Conservation (phyloP, 495 filamentous ascomycete genomes). For the Penicillium goetzii region DNA sequence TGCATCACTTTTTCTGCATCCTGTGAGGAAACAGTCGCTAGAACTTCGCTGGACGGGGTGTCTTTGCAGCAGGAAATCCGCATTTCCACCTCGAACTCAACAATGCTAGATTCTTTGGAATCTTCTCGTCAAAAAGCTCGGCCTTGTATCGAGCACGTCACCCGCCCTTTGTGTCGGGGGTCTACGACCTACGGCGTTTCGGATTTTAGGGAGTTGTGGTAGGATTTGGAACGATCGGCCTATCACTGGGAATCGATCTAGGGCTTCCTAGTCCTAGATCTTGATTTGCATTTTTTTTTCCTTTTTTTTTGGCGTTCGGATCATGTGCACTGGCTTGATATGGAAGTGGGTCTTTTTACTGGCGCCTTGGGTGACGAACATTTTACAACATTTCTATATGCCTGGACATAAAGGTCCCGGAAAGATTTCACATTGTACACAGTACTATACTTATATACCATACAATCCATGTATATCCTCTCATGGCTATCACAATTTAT, state of each 20-base stretch:
- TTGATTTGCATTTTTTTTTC: constrained; percentile 19
- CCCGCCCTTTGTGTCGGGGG: background rate
- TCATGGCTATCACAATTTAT: constrained; percentile 7
- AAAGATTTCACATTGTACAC: constrained; percentile 22
- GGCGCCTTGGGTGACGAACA: constrained; percentile 14
- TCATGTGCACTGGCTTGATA: constrained; percentile 28
- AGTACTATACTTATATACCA: constrained; percentile 17
- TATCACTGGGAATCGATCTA: background rate
- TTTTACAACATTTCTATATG: constrained; percentile 2
- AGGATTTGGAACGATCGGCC: constrained; percentile 1
- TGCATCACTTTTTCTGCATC: background rate
- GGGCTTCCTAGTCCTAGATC: constrained; percentile 7
- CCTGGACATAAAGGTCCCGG: constrained; percentile 1
- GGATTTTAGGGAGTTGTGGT: constrained; percentile 12
- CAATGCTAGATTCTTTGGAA: background rate
- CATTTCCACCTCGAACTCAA: background rate
- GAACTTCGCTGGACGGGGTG: background rate
- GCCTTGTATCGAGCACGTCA: background rate
- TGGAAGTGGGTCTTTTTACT: constrained; percentile 17
- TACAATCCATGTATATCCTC: constrained; percentile 15
- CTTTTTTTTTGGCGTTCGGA: constrained; percentile 23
- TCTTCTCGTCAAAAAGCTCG: background rate
- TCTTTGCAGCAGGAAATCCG: background rate
- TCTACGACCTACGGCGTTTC: constrained; percentile 3
- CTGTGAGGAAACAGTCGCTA: constrained; percentile 1